Base-by-base conservation (phyloP, 805 yeast genomes). In the Wickerhamiella nectarea region DNA sequence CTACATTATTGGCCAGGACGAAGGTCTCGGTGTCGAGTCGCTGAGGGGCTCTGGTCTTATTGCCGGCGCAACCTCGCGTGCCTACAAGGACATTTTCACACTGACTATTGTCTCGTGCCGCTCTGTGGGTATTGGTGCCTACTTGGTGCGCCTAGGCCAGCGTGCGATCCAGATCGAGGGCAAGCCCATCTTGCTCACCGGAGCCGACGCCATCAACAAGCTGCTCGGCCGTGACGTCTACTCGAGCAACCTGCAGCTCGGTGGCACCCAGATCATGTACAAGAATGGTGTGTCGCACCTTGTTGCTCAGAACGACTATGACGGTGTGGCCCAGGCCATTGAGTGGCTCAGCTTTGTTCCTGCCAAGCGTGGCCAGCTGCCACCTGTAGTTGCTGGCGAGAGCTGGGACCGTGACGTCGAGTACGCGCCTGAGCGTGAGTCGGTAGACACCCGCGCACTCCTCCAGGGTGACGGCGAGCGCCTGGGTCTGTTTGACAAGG, bases 91-190 rank as follows among this genome's bases (percentile, higher is more conserved):
- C 60, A 91, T 91, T 50, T 91, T 91, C 71, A 91, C 99, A 17
- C 76, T 87, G 47, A 89, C 98, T n/a, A 72, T 91, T 63, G 98
- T 91, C 45, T 91, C 98, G n/a, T 87, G 97, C 70, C 80, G 99
- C 73, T 87, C 97, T 42, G 99, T 91, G 57, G 99, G 99, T 79
- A 91, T 91, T 63, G 99, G 99, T 71, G 99, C 99, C 37, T 91
- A 91, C 62, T 72, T 91, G 61, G 98, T 91, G 34, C 81, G 99
- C 67, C 74, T 91, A 53, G 99, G 99, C 58, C 97, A 91, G 72
- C 81, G 99, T 72, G 94, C 97, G 35, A 87, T 91, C 57, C 99
- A 91, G 69, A 82, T 91, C 56, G 96, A 91, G 64, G 98, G 98
- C 35, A 97, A 91, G 67, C 98, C 99, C 45, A 85, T 91, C 56